phyloP scores from a whole-genome alignment of 2,329 filamentous ascomycete genomes.

The Pyrenophora seminiperda region DNA sequence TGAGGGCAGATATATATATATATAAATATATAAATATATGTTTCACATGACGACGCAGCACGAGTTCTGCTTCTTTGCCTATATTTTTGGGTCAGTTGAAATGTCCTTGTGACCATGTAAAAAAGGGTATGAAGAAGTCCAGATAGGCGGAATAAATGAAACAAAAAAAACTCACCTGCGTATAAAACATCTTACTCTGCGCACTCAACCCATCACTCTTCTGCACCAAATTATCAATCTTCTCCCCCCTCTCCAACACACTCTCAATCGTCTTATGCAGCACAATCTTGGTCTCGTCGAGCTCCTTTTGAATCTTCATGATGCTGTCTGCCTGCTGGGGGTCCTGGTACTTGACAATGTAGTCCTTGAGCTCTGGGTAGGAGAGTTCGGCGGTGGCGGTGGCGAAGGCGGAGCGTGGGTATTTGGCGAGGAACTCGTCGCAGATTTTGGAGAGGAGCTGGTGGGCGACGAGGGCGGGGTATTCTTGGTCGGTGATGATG shows the following conservation, averaged over 20 bases:
- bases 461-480: constrained; percentile 76
- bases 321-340: constrained; percentile 89
- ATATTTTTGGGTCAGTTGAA: neutral
- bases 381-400: constrained; percentile 53
- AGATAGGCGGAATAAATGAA: too few relatives aligned
- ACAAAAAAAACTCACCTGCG: constrained; percentile 68
- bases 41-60: constrained; percentile 62
- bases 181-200: constrained; percentile 98
- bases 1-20: too few relatives aligned
- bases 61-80: constrained; percentile 66
- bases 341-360: constrained; percentile 80
- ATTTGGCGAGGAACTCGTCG: constrained; percentile 81
- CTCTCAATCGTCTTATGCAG: constrained; percentile 96
- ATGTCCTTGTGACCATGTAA: neutral
- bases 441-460: constrained; percentile 84
- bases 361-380: constrained; percentile 79
- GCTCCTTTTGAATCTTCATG: constrained; percentile 92
- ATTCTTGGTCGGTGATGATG: constrained; percentile 56
- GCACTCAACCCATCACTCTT: constrained; percentile 91
- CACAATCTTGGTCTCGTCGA: constrained; percentile 97
- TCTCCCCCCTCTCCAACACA: constrained; percentile 87
- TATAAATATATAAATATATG: too few relatives aligned
- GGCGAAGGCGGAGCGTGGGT: constrained; percentile 66
- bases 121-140: too few relatives aligned
- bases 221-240: constrained; percentile 89